Conservation (phyloP, 495 filamentous ascomycete genomes). For the Aspergillus biplanus region DNA sequence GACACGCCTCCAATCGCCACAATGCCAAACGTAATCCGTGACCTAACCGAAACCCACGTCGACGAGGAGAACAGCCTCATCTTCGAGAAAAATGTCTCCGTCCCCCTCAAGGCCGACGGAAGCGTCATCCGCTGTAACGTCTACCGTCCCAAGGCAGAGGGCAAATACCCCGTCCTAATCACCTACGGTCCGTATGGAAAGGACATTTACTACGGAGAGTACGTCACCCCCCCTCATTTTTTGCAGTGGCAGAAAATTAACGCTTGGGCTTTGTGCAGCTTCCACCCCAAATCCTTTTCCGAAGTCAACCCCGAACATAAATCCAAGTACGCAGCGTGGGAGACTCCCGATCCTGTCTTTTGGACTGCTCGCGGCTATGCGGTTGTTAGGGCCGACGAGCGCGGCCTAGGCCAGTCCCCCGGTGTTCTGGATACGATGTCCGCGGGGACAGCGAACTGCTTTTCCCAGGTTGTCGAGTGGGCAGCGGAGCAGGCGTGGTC, state of each 20-base stretch:
- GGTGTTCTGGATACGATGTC: slow-evolving; percentile 59
- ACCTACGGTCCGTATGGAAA: slow-evolving; percentile 59
- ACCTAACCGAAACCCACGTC: not conserved
- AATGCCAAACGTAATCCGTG: not conserved
- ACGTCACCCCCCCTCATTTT: not conserved
- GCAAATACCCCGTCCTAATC: slow-evolving; percentile 25
- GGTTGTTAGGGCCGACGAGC: slow-evolving; percentile 56
- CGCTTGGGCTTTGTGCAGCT: not conserved
- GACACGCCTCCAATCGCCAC: not conserved
- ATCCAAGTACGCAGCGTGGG: slow-evolving; percentile 53
- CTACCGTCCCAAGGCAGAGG: slow-evolving; percentile 23
- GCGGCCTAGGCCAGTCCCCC: slow-evolving; percentile 54
- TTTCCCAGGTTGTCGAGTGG: slow-evolving; percentile 62
- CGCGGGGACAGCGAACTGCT: slow-evolving; percentile 50
- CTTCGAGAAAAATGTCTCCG: slow-evolving; percentile 23
- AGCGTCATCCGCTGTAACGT: slow-evolving; percentile 30
- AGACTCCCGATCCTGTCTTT: slow-evolving; percentile 59
- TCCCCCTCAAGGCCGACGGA: slow-evolving; percentile 13
- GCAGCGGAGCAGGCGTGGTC: slow-evolving; percentile 58
- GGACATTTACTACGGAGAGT: slow-evolving; percentile 38
- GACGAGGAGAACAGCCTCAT: slow-evolving; percentile 3
- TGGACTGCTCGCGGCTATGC: slow-evolving; percentile 58
- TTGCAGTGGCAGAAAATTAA: not conserved
- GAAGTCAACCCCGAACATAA: slow-evolving; percentile 9
- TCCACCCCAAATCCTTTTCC: slow-evolving; percentile 3